Evolutionary conservation across 2,329 filamentous ascomycete genomes (phyloP), one percentile per base, ranked within the genome.

Genomic region (Phaeoacremonium minimum): DNA sequence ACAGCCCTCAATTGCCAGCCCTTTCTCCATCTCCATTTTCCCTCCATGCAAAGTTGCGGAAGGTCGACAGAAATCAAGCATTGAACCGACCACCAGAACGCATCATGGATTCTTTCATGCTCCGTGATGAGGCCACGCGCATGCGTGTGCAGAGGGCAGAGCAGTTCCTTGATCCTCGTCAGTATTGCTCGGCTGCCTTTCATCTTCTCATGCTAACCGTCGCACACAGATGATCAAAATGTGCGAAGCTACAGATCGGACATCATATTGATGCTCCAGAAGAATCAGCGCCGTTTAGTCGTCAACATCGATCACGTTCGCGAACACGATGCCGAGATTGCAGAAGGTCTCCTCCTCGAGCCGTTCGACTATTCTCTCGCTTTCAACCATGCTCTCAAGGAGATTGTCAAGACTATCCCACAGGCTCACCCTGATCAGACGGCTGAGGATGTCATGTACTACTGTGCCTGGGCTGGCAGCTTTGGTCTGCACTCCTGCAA

Each of bases 401-500:
- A 93, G 46, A 85, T 96, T 35, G 83, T 97, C 45, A 78, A 84
- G 55, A 85, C 88, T 4, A 69, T 95, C 19, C 82, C 84, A 9
- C 80, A 85, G 51, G 80, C 86, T 28, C 79, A 87, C 3, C 75
- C 83, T 4, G 82, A 84, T 48, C 87, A 95, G 60, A 82, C 79
- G 2, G 75, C 79, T 30, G 80, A 85, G 18, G 90, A 96, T 57
- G 79, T 82, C 29, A 73, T 87, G 50, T 98, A 95, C 66, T 97
- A 98, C 60, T 96, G 93, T 55, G 93, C 93, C n/a, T 97, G 87
- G 67, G 80, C 91, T 37, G 93, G 93, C 47, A 95, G 88, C 57
- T 98, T 98, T 57, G 93, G 94, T 47, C 83, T 96, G 57, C 93
- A 87, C 58, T 77, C 90, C 11, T 96, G 90, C 74, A 98, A 96